Evolutionary conservation across 768 basidiomycete genomes (phyloP).

Genomic region (Heimioporus sp.): DNA sequence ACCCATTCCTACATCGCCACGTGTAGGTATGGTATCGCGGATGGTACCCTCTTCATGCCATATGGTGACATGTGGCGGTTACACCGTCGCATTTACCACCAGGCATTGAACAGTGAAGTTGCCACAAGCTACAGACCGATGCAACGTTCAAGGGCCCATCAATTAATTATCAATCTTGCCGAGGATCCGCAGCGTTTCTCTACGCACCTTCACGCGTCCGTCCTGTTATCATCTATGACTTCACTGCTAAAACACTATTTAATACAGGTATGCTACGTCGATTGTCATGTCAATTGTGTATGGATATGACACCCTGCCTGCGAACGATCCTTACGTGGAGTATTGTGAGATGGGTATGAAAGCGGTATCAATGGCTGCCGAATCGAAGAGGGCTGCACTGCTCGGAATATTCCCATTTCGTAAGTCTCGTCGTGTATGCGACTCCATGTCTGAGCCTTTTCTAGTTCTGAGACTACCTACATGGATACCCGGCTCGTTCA

Average conservation of each 20-base stretch:
- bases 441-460: not conserved
- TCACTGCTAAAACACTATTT: not conserved
- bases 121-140: slow-evolving; percentile 29
- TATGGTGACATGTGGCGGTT: slow-evolving; percentile 41
- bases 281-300: slow-evolving; percentile 28
- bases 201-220: slow-evolving; percentile 25
- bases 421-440: slow-evolving; percentile 8
- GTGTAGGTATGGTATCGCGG: slow-evolving; percentile 33
- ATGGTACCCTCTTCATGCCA: slow-evolving; percentile 31
- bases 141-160: slow-evolving; percentile 32
- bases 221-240: not conserved
- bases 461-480: slow-evolving; percentile 23
- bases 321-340: slow-evolving; percentile 21
- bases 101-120: slow-evolving; percentile 31
- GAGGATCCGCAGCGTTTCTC: slow-evolving; percentile 24
- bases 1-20: not conserved
- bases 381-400: slow-evolving; percentile 21
- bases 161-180: slow-evolving; percentile 32
- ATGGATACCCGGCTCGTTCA: slow-evolving; percentile 26
- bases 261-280: slow-evolving; percentile 25
- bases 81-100: slow-evolving; percentile 34
- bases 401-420: slow-evolving; percentile 27
- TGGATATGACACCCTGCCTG: slow-evolving; percentile 18
- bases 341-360: slow-evolving; percentile 16
- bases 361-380: slow-evolving; percentile 12